These are phyloP conservation scores for Alternaria angustiovoidea DNA, from an alignment of 2,329 filamentous ascomycete genomes.

Conservation along the genomic window DNA sequence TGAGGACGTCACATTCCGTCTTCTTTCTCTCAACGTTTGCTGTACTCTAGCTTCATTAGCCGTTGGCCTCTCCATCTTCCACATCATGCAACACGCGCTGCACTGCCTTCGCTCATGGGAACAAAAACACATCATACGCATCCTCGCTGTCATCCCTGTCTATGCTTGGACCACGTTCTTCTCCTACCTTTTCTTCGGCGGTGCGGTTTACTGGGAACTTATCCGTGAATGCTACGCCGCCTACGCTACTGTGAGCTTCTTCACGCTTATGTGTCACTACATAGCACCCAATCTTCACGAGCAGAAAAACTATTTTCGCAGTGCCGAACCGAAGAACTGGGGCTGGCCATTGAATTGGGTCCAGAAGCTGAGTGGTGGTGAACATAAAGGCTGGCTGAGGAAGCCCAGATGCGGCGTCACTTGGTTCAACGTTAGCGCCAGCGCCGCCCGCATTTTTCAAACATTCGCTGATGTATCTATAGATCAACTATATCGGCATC, in stretches of 20 bases:
- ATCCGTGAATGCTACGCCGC: constrained; percentile 88
- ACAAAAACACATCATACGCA: constrained; percentile 79
- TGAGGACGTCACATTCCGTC: constrained; percentile 64
- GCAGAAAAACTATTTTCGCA: constrained; percentile 83
- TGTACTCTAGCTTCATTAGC: constrained; percentile 63
- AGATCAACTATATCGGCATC: constrained; percentile 79
- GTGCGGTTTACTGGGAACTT: constrained; percentile 82
- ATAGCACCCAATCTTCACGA: constrained; percentile 78
- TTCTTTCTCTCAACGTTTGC: constrained; percentile 63
- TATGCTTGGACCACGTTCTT: constrained; percentile 79
- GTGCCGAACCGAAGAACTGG: constrained; percentile 74
- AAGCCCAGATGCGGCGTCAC: constrained; percentile 83
- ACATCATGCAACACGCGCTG: constrained; percentile 65
- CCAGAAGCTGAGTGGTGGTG: constrained; percentile 73
- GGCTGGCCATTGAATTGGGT: constrained; percentile 76
- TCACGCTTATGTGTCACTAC: constrained; percentile 82
- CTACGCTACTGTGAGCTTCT: constrained; percentile 87
- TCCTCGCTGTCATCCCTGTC: constrained; percentile 86
- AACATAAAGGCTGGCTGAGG: constrained; percentile 71
- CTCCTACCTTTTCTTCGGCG: constrained; percentile 75
- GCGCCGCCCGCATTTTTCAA: neutral
- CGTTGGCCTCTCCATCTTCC: constrained; percentile 59
- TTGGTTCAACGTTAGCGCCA: constrained; percentile 76
- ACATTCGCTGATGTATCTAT: constrained; percentile 26
- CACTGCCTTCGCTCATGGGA: constrained; percentile 68